A percentile compares a stretch with the other conserved stretches of the same genome.
Conservation (phyloP, 352 stramenopile species). For the Phytopythium montanum region DNA sequence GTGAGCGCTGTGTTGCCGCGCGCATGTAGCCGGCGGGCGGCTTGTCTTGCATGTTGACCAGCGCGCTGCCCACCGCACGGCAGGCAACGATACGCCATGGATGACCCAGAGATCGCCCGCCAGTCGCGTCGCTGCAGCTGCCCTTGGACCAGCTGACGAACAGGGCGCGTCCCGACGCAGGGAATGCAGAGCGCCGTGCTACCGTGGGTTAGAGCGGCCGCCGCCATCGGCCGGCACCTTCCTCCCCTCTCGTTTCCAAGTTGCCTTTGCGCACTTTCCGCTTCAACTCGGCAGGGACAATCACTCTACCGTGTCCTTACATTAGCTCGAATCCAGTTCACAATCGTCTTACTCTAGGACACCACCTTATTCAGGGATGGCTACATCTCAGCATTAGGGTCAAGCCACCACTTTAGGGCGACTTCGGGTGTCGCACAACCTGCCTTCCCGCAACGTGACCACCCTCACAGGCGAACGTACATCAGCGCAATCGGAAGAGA, state of each 20-base stretch:
- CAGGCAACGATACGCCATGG: constrained; percentile 12
- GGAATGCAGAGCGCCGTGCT: constrained; percentile 17
- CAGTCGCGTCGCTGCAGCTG: constrained; percentile 14
- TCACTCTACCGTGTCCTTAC: not conserved
- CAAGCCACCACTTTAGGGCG: not conserved
- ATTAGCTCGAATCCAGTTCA: not conserved
- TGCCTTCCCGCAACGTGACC: constrained; percentile 3
- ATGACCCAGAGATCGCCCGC: constrained; percentile 10
- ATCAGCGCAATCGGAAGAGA: constrained; percentile 1
- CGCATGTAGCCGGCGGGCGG: constrained; percentile 17
- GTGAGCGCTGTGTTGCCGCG: constrained; percentile 25
- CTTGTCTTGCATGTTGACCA: constrained; percentile 7
- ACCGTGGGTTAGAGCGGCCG: not conserved
- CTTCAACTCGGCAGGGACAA: not conserved
- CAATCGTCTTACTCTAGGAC: not conserved
- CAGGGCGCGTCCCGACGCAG: constrained; percentile 7
- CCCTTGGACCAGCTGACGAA: constrained; percentile 21
- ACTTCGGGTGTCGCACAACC: not conserved
- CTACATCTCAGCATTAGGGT: not conserved
- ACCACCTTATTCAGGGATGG: not conserved
- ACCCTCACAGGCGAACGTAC: not conserved
- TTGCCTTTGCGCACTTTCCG: not conserved
- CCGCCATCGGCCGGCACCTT: not conserved
- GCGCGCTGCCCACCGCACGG: constrained; percentile 16
- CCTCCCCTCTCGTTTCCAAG: not conserved